Percentiles rank a stretch among this genome's conserved stretches.
phyloP scores from a whole-genome alignment of 805 yeast species.

The Hanseniaspora valbyensis region DNA sequence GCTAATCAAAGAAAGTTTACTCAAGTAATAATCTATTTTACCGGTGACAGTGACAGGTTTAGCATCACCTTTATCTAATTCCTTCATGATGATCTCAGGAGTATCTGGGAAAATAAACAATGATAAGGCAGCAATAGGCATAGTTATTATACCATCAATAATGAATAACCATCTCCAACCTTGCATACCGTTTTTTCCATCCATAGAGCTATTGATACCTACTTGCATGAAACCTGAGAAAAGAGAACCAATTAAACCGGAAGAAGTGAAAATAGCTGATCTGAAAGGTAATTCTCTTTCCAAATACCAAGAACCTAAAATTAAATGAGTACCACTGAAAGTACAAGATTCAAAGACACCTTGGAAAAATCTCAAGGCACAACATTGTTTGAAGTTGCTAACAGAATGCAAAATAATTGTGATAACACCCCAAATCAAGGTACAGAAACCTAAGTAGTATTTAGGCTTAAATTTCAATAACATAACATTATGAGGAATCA shows the following conservation, averaged over 20 bases:
- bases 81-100: conserved; percentile 36
- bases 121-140: conserved; percentile 49
- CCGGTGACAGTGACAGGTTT: not conserved
- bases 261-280: conserved; percentile 44
- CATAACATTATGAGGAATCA: conserved; percentile 51
- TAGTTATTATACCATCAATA: conserved; percentile 47
- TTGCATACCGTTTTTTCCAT: conserved; percentile 38
- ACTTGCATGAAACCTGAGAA: conserved; percentile 49
- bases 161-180: conserved; percentile 66
- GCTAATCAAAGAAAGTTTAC: conserved; percentile 23
- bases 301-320: conserved; percentile 46
- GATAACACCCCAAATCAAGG: conserved; percentile 46
- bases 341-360: conserved; percentile 53
- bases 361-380: conserved; percentile 49
- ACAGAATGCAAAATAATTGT: conserved; percentile 44
- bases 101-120: conserved; percentile 49
- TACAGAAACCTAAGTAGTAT: conserved; percentile 45
- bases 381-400: conserved; percentile 38
- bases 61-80: conserved; percentile 19
- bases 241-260: conserved; percentile 45
- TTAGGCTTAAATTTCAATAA: conserved; percentile 44
- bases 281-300: conserved; percentile 39
- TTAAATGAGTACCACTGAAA: conserved; percentile 43
- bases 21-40: conserved; percentile 14
- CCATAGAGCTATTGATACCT: conserved; percentile 39